Evolutionary conservation across 208 protist genomes (phyloP).

Genomic region (Wallacemonas rigidus): DNA sequence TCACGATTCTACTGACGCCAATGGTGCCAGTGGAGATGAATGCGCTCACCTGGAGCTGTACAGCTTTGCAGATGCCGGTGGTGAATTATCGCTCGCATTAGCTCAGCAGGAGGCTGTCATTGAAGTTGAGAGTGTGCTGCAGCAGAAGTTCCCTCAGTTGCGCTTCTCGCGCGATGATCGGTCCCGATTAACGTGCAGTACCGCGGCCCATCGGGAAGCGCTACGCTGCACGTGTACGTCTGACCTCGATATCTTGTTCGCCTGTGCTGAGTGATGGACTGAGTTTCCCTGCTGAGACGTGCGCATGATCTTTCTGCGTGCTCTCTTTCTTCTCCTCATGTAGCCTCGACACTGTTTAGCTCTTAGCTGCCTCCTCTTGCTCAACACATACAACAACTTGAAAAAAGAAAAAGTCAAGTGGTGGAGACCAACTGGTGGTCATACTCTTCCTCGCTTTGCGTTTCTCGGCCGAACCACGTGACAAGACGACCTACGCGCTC

Average conservation of each 20-base stretch:
- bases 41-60: slow-evolving; percentile 7
- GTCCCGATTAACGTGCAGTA: not conserved
- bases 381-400: too few species aligned
- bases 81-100: not conserved
- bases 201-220: not conserved
- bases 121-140: slow-evolving; percentile 9
- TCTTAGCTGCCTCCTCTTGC: too few species aligned
- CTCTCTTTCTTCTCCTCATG: too few species aligned
- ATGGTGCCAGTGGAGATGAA: not conserved
- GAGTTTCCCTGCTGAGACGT: not conserved
- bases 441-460: too few species aligned
- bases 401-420: too few species aligned
- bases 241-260: slow-evolving; percentile 9
- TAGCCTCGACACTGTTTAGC: too few species aligned
- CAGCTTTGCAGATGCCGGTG: slow-evolving; percentile 1
- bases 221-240: not conserved
- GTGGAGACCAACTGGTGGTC: too few species aligned
- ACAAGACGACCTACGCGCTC: too few species aligned
- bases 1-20: not conserved
- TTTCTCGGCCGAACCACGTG: too few species aligned
- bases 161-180: not conserved
- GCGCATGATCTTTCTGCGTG: too few species aligned
- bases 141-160: slow-evolving; percentile 10
- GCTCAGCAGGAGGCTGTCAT: slow-evolving; percentile 5
- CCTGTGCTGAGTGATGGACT: slow-evolving; percentile 4